Evolutionary conservation across 768 basidiomycete species (phyloP).

Genomic region (Peribolospora kevripleyi): DNA sequence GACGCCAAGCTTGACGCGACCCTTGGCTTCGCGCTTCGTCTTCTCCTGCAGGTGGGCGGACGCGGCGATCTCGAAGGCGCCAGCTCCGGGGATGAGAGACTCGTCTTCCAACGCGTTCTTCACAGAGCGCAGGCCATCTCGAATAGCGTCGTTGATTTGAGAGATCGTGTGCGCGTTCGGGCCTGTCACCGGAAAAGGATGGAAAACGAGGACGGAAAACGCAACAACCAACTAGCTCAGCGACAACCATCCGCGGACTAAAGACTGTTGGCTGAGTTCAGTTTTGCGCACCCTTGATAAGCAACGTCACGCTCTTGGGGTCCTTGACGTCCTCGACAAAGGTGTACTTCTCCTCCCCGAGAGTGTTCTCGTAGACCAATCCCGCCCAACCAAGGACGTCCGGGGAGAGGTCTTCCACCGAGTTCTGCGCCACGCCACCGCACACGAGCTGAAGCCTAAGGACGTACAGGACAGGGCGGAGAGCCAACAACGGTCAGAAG

Average conservation of each 20-base stretch:
- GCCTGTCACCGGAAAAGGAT: slow-evolving; percentile 19
- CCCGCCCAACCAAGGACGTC: slow-evolving; percentile 90
- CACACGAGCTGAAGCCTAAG: slow-evolving; percentile 68
- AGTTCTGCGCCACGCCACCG: slow-evolving; percentile 90
- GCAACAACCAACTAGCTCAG: not conserved
- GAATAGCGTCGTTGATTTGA: slow-evolving; percentile 92
- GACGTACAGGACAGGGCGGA: not conserved
- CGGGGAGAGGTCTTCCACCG: slow-evolving; percentile 82
- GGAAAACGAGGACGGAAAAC: not conserved
- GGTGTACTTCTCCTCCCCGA: slow-evolving; percentile 96
- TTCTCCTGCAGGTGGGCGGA: slow-evolving; percentile 53
- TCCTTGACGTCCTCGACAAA: slow-evolving; percentile 91
- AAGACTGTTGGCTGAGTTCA: not conserved
- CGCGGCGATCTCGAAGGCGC: slow-evolving; percentile 88
- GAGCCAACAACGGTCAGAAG: not conserved
- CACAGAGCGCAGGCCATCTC: slow-evolving; percentile 83
- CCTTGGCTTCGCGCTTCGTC: slow-evolving; percentile 69
- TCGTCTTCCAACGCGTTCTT: slow-evolving; percentile 92
- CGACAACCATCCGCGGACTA: not conserved
- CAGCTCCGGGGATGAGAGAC: slow-evolving; percentile 75
- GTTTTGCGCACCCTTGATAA: slow-evolving; percentile 47
- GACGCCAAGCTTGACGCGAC: slow-evolving; percentile 86
- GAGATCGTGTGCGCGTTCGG: slow-evolving; percentile 88
- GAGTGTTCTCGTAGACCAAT: slow-evolving; percentile 91
- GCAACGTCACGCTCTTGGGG: slow-evolving; percentile 79